phyloP scores from a whole-genome alignment of 192 early-diverging fungal species.

The Coemansia javaensis region DNA sequence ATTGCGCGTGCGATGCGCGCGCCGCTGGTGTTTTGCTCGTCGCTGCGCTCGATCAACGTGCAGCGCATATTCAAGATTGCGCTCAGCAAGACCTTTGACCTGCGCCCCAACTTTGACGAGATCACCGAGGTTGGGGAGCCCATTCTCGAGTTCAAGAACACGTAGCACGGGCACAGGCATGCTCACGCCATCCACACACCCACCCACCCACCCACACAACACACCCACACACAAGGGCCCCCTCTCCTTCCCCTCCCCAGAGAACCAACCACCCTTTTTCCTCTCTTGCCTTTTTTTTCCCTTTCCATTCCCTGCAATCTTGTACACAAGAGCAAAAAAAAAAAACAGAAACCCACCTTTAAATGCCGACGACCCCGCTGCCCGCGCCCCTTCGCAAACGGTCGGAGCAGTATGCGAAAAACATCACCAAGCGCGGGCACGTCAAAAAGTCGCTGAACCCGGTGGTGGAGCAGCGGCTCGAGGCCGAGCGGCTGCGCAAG shows the following conservation, averaged over 20 bases:
- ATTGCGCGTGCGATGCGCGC: constrained; percentile 94
- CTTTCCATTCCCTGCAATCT: too few relatives aligned
- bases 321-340: too few relatives aligned
- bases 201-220: too few relatives aligned
- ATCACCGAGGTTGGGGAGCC: constrained; percentile 88
- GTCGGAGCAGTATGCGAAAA: constrained; percentile 33
- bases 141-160: constrained; percentile 74
- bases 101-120: constrained; percentile 89
- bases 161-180: too few relatives aligned
- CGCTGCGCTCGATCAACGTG: constrained; percentile 90
- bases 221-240: too few relatives aligned
- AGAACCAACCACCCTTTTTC: too few relatives aligned
- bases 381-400: constrained; percentile 40
- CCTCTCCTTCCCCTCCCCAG: too few relatives aligned
- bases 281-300: constrained; percentile 1
- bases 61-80: constrained; percentile 98
- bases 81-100: constrained; percentile 85
- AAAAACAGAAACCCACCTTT: background rate
- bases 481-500: constrained; percentile 31
- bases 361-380: constrained; percentile 32
- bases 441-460: constrained; percentile 35
- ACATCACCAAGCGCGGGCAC: constrained; percentile 36
- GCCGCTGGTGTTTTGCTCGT: constrained; percentile 91
- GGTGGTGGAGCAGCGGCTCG: constrained; percentile 21
- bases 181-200: too few relatives aligned